Evolutionary conservation across 2,329 filamentous ascomycete genomes (phyloP).

Genomic region (Cyclaneusma minus): DNA sequence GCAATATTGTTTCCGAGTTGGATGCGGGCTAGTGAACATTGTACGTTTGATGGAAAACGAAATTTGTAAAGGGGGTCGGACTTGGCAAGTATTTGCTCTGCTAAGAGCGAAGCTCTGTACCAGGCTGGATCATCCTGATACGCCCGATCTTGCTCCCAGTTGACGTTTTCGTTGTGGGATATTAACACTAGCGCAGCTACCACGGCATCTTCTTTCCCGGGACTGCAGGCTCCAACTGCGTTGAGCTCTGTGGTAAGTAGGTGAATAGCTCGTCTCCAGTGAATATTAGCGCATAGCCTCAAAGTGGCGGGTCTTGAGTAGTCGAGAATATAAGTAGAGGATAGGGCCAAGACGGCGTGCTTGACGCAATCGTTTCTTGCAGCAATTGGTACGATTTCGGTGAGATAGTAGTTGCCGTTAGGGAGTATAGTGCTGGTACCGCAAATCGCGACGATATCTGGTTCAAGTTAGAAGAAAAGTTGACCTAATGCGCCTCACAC

Average conservation of each 20-base stretch:
- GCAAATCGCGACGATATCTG: not conserved
- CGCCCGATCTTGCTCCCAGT: not conserved
- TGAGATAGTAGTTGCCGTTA: not conserved
- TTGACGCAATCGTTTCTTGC: conserved; percentile 1
- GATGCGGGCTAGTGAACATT: not conserved
- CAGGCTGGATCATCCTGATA: not conserved
- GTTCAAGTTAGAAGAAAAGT: too few relatives aligned
- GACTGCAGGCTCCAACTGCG: not conserved
- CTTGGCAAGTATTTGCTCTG: not conserved
- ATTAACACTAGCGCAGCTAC: conserved; percentile 1
- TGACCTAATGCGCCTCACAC: not conserved
- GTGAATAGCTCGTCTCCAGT: not conserved
- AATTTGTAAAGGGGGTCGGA: not conserved
- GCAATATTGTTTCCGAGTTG: not conserved
- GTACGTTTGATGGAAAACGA: not conserved
- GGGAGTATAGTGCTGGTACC: not conserved
- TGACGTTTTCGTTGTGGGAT: conserved; percentile 1
- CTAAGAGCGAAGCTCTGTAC: not conserved
- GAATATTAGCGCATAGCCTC: not conserved
- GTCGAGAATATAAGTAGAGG: conserved; percentile 1
- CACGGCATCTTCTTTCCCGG: conserved; percentile 1
- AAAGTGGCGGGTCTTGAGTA: not conserved
- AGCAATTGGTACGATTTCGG: not conserved
- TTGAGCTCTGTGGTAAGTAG: conserved; percentile 1
- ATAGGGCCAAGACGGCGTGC: not conserved